Conservation (phyloP, 2,329 filamentous ascomycete species). For the Arthrobotrys musiformis region DNA sequence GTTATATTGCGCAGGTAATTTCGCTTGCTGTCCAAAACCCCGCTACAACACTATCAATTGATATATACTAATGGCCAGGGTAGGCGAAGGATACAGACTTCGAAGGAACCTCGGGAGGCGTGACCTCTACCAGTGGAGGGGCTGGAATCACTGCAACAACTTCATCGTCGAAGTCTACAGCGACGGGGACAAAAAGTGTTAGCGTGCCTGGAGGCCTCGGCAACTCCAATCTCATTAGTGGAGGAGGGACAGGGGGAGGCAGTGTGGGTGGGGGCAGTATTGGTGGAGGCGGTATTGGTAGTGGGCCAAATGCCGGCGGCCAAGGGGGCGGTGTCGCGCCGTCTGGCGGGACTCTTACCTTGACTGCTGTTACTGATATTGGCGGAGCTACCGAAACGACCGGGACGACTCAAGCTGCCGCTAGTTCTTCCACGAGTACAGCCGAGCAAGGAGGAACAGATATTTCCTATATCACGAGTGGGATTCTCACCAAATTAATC, state of each 20-base stretch:
- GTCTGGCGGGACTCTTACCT: constrained; percentile 4
- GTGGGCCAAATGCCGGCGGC: background rate
- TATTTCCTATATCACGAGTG: background rate
- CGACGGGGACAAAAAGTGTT: background rate
- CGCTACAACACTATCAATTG: no score
- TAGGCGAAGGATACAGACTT: constrained; percentile 20
- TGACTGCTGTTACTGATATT: background rate
- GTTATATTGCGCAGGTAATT: constrained; percentile 34
- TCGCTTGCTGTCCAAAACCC: no score
- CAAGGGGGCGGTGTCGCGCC: background rate
- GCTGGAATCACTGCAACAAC: background rate
- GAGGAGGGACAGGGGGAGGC: background rate
- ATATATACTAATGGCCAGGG: background rate
- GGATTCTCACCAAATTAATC: constrained; percentile 16
- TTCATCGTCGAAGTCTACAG: background rate
- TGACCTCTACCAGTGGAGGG: background rate
- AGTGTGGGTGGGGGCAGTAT: background rate
- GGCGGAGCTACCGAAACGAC: background rate
- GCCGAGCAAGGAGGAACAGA: background rate
- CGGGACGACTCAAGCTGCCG: background rate
- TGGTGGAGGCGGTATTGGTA: background rate
- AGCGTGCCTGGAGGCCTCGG: background rate
- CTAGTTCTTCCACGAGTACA: background rate
- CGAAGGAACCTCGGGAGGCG: background rate
- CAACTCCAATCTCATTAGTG: background rate